Base-by-base conservation (phyloP, 768 basidiomycete species). In the Leccinum pellstonianum region DNA sequence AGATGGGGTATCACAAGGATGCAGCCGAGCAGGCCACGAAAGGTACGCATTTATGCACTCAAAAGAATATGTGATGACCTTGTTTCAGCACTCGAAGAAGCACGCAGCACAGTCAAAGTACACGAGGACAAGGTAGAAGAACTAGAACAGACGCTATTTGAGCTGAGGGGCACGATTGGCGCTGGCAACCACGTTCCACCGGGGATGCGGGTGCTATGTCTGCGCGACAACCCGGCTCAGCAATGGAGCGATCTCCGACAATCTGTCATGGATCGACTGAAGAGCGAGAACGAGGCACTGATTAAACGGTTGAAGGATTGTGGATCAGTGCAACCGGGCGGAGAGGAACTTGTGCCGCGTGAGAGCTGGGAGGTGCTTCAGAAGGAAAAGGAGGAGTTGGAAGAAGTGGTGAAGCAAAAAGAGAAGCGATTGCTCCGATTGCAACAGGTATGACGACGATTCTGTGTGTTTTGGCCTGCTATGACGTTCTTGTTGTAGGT, bases 281-380 rank as follows among this genome's bases (percentile, higher is more conserved):
- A 83, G 73, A 77, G 74, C 47, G 96, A 99, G 78, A 99, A 98
- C 68, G 83, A 85, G 49, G 93, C 91, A 2, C 76, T 98, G 19
- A 74, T 96, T 61, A 82, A 79, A 51, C 76, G 88, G 48, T 68
- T 96, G 56, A 79, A 76, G 64, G 85, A 84, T 14, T 73, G 38
- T 41, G 38, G 38, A 41, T 17, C 17, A 41, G 0, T 17, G 38
- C 33, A 35, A 9, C 33, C 35, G 14, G 35, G 60, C 17, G 61
- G 67, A 9, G 67, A 61, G 27, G 62, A 61, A 29, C 73, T 88
- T 4, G 86, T 97, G 0, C 92, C 93, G 1, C 79, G 88, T 3
- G 88, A 87, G 73, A 91, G 90, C 66, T 94, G 82, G 80, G 91
- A 93, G 54, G 80, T 86, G 1, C 77, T 90, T 3, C 76, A 80